Evolutionary conservation across 2,329 filamentous ascomycete species (phyloP).

Genomic region (Talaromyces funiculosus): DNA sequence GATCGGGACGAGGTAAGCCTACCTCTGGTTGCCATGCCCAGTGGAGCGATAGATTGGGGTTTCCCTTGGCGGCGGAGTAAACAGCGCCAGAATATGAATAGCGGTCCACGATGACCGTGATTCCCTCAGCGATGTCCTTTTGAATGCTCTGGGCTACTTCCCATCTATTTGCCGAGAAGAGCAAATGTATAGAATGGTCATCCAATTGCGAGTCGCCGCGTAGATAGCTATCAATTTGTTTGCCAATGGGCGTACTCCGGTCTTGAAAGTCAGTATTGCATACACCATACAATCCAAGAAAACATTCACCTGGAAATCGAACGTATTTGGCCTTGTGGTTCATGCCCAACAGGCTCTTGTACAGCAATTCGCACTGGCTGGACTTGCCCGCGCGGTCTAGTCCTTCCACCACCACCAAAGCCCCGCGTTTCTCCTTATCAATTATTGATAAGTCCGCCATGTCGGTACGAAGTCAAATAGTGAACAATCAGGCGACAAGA

Average conservation of each 20-base stretch:
- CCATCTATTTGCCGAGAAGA: slow-evolving; percentile 91
- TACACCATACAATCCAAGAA: neutral
- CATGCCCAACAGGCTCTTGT: slow-evolving; percentile 45
- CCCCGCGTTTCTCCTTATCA: slow-evolving; percentile 49
- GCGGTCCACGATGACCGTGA: slow-evolving; percentile 77
- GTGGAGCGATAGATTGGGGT: slow-evolving; percentile 59
- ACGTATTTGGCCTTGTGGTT: slow-evolving; percentile 54
- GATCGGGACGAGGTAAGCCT: slow-evolving; percentile 79
- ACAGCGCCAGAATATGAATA: slow-evolving; percentile 95
- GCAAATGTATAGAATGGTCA: slow-evolving; percentile 81
- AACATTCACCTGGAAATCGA: slow-evolving; percentile 59
- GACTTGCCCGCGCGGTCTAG: slow-evolving; percentile 89
- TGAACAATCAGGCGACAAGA: neutral
- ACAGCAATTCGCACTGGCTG: slow-evolving; percentile 72
- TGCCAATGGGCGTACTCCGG: slow-evolving; percentile 74
- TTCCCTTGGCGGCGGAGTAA: slow-evolving; percentile 83
- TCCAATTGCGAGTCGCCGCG: slow-evolving; percentile 66
- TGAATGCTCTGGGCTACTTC: slow-evolving; percentile 51
- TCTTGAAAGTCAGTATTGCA: slow-evolving; percentile 48
- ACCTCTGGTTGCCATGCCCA: slow-evolving; percentile 85
- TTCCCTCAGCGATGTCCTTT: slow-evolving; percentile 55
- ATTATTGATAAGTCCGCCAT: slow-evolving; percentile 11
- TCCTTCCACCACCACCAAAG: slow-evolving; percentile 79
- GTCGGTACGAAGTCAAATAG: neutral
- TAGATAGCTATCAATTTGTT: slow-evolving; percentile 81